Conservation (phyloP, 257 asterid species). For the Coffea eugenioides region DNA sequence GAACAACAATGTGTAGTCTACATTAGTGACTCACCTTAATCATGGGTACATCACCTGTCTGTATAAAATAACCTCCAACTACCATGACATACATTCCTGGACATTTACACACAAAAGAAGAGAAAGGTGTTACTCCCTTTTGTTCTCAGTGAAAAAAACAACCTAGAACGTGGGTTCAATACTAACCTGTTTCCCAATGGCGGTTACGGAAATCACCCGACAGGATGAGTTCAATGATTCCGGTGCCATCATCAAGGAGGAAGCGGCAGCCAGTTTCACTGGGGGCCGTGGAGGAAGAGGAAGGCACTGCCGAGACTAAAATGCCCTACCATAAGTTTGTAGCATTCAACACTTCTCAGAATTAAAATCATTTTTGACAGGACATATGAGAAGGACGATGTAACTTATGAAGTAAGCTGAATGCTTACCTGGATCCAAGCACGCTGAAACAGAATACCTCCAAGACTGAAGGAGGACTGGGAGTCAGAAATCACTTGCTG, state of each 20-base stretch:
- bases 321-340: constrained; percentile 49
- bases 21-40: constrained; percentile 53
- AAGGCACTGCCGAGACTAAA: constrained; percentile 47
- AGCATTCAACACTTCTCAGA: neutral
- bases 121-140: neutral
- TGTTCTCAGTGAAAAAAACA: neutral
- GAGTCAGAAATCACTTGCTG: constrained; percentile 31
- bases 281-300: constrained; percentile 5
- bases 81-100: constrained; percentile 91
- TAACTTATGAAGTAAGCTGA: neutral
- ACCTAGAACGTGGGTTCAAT: neutral
- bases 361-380: neutral
- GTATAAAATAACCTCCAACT: constrained; percentile 59
- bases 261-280: constrained; percentile 28
- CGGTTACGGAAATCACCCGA: constrained; percentile 38
- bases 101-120: neutral
- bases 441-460: constrained; percentile 90
- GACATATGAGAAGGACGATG: neutral
- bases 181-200: constrained; percentile 57
- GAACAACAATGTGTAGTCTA: neutral
- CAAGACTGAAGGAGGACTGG: constrained; percentile 51
- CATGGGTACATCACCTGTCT: constrained; percentile 41
- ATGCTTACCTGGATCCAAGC: constrained; percentile 78
- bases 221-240: constrained; percentile 49
- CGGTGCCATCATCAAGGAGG: constrained; percentile 79